A percentile compares a stretch with the other conserved stretches of the same genome.
These are phyloP conservation scores for Pseudocercospora ulei DNA, from an alignment of 2,329 filamentous ascomycete genomes.

Conservation along the genomic window DNA sequence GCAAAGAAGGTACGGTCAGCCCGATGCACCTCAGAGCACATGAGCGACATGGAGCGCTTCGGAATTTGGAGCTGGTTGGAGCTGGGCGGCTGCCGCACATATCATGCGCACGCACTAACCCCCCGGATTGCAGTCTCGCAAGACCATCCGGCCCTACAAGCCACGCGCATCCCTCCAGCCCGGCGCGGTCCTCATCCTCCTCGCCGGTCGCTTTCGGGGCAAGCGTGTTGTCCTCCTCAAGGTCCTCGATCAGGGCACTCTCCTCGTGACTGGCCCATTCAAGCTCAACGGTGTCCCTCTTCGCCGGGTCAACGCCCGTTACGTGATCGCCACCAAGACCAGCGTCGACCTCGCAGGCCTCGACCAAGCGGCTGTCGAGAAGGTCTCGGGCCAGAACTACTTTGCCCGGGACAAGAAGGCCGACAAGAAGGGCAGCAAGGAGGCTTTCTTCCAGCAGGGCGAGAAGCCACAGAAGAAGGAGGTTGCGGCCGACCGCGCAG, in stretches of 20 bases:
- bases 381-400: conserved; percentile 76
- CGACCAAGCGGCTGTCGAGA: conserved; percentile 61
- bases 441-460: conserved; percentile 98
- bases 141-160: conserved; percentile 78
- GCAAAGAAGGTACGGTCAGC: conserved; percentile 75
- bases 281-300: conserved; percentile 99
- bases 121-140: conserved; percentile 63
- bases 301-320: conserved; percentile 82
- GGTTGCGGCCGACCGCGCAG: conserved; percentile 79
- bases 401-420: conserved; percentile 91
- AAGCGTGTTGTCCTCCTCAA: conserved; percentile 99
- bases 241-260: conserved; percentile 90
- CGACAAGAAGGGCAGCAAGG: conserved; percentile 84
- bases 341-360: conserved; percentile 76
- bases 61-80: conserved; percentile 4
- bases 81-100: too few relatives aligned
- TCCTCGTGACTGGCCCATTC: conserved; percentile 98
- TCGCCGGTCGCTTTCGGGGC: conserved; percentile 98
- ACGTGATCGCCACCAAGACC: conserved; percentile 83
- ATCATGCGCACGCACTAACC: conserved; percentile 18
- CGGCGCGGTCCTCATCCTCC: conserved; percentile 94
- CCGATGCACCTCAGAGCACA: conserved; percentile 1
- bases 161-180: conserved; percentile 82
- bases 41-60: conserved; percentile 1
- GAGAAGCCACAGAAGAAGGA: conserved; percentile 99